These are phyloP conservation scores for Mycena chlorophos DNA, from an alignment of 768 basidiomycete species.

Conservation along the genomic window DNA sequence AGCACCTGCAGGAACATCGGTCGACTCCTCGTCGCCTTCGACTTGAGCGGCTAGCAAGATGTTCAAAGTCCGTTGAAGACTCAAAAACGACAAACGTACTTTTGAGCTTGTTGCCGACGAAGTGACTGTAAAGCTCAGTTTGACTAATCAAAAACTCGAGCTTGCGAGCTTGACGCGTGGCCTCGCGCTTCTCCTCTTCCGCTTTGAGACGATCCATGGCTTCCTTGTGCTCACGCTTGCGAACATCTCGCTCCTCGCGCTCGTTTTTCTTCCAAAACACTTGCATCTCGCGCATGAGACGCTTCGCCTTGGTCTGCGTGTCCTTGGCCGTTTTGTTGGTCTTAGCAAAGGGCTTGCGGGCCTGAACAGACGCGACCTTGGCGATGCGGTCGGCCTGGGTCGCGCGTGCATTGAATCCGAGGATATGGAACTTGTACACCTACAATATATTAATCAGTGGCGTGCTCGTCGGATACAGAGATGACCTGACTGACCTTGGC, in stretches of 20 bases:
- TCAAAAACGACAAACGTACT: conserved; percentile 48
- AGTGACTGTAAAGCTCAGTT: conserved; percentile 98
- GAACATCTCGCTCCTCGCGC: conserved; percentile 89
- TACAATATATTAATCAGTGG: conserved; percentile 28
- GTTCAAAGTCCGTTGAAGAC: conserved; percentile 17
- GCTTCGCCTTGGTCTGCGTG: conserved; percentile 78
- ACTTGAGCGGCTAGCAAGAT: conserved; percentile 67
- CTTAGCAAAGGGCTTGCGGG: conserved; percentile 70
- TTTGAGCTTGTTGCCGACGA: conserved; percentile 95
- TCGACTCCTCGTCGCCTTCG: conserved; percentile 58
- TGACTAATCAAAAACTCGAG: conserved; percentile 98
- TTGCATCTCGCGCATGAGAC: conserved; percentile 93
- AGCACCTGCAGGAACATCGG: conserved; percentile 54
- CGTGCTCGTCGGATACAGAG: neutral
- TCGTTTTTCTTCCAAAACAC: conserved; percentile 98
- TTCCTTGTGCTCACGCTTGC: conserved; percentile 94
- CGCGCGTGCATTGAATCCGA: conserved; percentile 65
- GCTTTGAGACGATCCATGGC: conserved; percentile 82
- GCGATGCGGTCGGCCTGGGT: conserved; percentile 76
- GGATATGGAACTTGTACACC: conserved; percentile 79
- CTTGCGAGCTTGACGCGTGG: conserved; percentile 90
- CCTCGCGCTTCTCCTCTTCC: conserved; percentile 93
- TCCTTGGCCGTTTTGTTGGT: conserved; percentile 82
- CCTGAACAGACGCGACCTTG: conserved; percentile 72
- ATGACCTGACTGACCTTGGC: conserved; percentile 70